Evolutionary conservation across 345 rosid species (phyloP), one percentile per base, ranked within the genome.

Genomic region (Eucalyptus sp.): DNA sequence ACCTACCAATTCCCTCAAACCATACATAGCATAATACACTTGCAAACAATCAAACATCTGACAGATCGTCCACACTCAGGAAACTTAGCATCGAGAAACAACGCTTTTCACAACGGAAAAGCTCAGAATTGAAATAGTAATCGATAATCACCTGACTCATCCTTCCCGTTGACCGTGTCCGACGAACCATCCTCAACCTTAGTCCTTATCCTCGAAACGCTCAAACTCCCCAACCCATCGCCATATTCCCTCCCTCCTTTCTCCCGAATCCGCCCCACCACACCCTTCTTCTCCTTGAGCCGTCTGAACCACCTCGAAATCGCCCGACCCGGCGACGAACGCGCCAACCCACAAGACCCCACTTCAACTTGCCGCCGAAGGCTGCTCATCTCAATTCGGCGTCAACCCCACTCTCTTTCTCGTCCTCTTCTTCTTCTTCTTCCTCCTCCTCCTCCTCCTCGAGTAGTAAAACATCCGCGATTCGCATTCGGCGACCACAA

Each of bases 301-400:
- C 91, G 83, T 62, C 91, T 25, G 85, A 95, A 81, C 56, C 91
- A 87, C 88, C 94, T 89, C 48, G 88, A 88, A 22, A 90, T 66
- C 60, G 89, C 46, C 33, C 89, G 56, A 33, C 87, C 60, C 9
- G 85, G 90, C 22, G 88, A 51, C 89, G 51, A 18, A 50, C 51
- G 85, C 66, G 71, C 86, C 49, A 87, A 62, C 17, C 89, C 41
- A 80, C 81, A 86, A 68, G 54, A 52, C 48, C 24, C 84, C 84
- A 6, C 84, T 41, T 76, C 84, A 22, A 20, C 84, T 11, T 20
- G 84, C 84, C 48, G 84, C 48, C 84, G 84, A 7, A 76, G 84
- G 0, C 84, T 6, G 48, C 84, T 22, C 84, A 64, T 68, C 41
- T 87, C 81, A 48, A 10, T 3, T 27, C 56, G 29, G 52, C 84